Percentiles rank a stretch among this genome's conserved stretches.
Conservation (phyloP, 2,329 filamentous ascomycete species). For the Cryphonectria nitschkei region DNA sequence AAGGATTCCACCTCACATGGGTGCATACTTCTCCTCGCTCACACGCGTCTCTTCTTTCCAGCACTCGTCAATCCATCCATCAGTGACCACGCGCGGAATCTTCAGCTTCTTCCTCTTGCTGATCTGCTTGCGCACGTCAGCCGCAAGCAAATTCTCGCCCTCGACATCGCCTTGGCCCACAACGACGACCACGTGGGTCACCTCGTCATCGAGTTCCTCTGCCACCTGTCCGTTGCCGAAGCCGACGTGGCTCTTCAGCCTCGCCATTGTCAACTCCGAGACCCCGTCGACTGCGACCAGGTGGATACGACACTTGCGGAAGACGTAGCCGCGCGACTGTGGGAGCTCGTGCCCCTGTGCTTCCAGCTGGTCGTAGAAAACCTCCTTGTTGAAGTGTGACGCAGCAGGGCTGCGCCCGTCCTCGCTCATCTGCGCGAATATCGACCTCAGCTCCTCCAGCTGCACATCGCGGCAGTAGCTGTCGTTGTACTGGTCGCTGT, state of each 20-base stretch:
- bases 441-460: conserved; percentile 40
- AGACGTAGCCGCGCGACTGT: conserved; percentile 55
- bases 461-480: conserved; percentile 72
- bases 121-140: conserved; percentile 50
- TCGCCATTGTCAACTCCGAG: conserved; percentile 41
- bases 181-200: conserved; percentile 79
- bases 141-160: conserved; percentile 44
- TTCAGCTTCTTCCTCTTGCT: conserved; percentile 44
- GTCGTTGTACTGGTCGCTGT: conserved; percentile 79
- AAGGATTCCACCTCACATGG: conserved; percentile 29
- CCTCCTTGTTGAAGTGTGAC: conserved; percentile 45
- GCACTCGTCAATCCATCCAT: conserved; percentile 76
- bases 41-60: conserved; percentile 79
- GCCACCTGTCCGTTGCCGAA: conserved; percentile 71
- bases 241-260: conserved; percentile 60
- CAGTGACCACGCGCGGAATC: conserved; percentile 70
- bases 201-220: conserved; percentile 52
- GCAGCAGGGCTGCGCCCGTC: conserved; percentile 33
- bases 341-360: conserved; percentile 58
- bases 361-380: conserved; percentile 59
- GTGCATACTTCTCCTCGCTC: conserved; percentile 71
- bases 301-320: conserved; percentile 50
- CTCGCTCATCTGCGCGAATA: conserved; percentile 43
- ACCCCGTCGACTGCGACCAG: conserved; percentile 41
- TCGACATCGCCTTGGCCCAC: conserved; percentile 46